These are phyloP conservation scores for Nakaseomyces sp. DNA, from an alignment of 1,139 yeast genomes.

Conservation along the genomic window DNA sequence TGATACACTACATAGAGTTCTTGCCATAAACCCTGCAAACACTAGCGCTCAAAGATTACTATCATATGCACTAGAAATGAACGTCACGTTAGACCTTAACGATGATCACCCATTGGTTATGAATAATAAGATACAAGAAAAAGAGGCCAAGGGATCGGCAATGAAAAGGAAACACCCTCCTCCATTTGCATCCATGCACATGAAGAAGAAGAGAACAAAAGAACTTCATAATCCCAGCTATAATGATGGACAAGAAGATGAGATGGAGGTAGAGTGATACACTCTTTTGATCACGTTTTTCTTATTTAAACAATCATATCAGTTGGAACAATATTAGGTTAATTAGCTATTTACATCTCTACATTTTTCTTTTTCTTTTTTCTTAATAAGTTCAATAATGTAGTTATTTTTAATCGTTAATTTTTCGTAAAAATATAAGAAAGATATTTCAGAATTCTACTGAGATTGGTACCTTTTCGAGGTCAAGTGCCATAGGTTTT, in stretches of 20 bases:
- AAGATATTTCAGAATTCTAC: not conserved
- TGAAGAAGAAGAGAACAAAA: conserved; percentile 12
- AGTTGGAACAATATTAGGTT: no score
- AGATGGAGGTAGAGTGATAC: conserved; percentile 15
- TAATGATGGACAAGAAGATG: not conserved
- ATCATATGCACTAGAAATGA: conserved; percentile 69
- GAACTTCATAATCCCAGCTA: not conserved
- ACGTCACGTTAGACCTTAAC: conserved; percentile 32
- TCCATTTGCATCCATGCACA: conserved; percentile 10
- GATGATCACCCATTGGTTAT: conserved; percentile 29
- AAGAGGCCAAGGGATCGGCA: conserved; percentile 9
- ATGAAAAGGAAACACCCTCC: conserved; percentile 17
- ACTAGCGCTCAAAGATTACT: conserved; percentile 77
- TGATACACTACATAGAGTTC: conserved; percentile 68
- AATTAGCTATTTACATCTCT: no score
- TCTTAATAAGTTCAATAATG: not conserved
- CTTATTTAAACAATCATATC: no score
- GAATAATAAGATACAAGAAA: conserved; percentile 21
- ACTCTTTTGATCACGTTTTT: no score
- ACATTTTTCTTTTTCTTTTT: not conserved
- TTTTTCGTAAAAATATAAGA: no score
- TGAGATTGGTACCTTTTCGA: not conserved
- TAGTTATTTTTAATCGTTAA: not conserved
- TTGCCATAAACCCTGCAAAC: conserved; percentile 72
- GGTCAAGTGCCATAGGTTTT: not conserved